A percentile compares a stretch with the other conserved stretches of the same genome.
These are phyloP conservation scores for Grigorovia transvaalensis DNA, from an alignment of 805 yeast genomes.

Conservation along the genomic window DNA sequence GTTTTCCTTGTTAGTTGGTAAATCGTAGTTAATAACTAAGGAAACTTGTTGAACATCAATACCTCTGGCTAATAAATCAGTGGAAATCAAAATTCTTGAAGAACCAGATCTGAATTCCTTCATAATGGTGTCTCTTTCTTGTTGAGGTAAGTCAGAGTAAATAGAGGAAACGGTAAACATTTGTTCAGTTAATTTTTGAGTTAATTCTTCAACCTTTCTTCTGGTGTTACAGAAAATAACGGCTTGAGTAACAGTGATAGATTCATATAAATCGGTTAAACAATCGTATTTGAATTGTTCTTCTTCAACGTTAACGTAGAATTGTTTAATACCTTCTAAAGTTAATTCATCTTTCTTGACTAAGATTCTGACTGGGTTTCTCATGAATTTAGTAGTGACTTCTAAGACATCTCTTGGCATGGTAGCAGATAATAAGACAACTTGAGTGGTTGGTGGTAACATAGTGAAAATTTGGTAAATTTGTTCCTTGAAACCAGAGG, in stretches of 20 bases:
- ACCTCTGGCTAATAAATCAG: slow-evolving; percentile 97
- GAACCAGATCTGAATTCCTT: slow-evolving; percentile 89
- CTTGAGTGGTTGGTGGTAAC: slow-evolving; percentile 80
- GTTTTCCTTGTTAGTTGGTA: slow-evolving; percentile 88
- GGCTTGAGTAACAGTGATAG: slow-evolving; percentile 91
- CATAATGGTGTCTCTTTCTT: slow-evolving; percentile 91
- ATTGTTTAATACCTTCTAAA: slow-evolving; percentile 90
- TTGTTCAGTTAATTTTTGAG: slow-evolving; percentile 64
- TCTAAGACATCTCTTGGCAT: slow-evolving; percentile 85
- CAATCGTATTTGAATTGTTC: slow-evolving; percentile 94
- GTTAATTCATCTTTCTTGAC: slow-evolving; percentile 93
- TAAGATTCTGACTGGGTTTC: slow-evolving; percentile 85
- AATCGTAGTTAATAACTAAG: slow-evolving; percentile 87
- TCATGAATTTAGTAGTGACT: slow-evolving; percentile 84
- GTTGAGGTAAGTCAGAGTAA: slow-evolving; percentile 96
- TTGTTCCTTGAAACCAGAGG: slow-evolving; percentile 83
- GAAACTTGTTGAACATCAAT: slow-evolving; percentile 98
- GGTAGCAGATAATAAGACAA: slow-evolving; percentile 91
- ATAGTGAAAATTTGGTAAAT: slow-evolving; percentile 82
- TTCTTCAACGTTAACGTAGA: slow-evolving; percentile 78
- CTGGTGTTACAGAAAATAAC: slow-evolving; percentile 97
- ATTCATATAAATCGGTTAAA: slow-evolving; percentile 87
- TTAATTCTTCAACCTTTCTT: slow-evolving; percentile 85
- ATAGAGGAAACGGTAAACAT: slow-evolving; percentile 90
- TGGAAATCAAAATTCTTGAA: slow-evolving; percentile 87